Base-by-base conservation (phyloP, 1,284 basidiomycete genomes). In the Ceratobasidium sp. region DNA sequence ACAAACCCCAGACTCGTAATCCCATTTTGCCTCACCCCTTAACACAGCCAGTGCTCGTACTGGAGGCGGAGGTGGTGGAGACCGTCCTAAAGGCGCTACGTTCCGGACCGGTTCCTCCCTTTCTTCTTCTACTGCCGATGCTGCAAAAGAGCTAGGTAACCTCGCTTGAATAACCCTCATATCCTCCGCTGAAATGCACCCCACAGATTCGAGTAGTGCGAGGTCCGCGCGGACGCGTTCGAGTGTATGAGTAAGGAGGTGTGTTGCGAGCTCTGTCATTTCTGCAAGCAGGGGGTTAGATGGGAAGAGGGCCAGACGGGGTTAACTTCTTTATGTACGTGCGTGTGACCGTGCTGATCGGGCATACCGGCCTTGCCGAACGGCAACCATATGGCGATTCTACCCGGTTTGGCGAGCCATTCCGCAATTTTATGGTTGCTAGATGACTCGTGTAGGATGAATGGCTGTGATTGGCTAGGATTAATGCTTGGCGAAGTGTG, bases 1-100 rank as follows among this genome's bases (percentile, higher is more conserved):
- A 89, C 91, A 77, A 82, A 80, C 35, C 86, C 86, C 73, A 88
- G 82, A 78, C 90, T 92, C 92, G 82, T 92, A 93, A 1, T 83
- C 81, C 91, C 91, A 93, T 0, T 89, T 67, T 0, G 91, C 91
- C 75, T 85, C 86, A 1, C 88, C 90, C 76, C 85, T 84, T 17
- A 15, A 13, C 56, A 80, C 80, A 20, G 82, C 79, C 2, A 83
- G 81, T 26, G 85, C n/a, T n/a, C 68, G 81, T 7, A 84, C 83
- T 8, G 84, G 81, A 17, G 82, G 79, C 39, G 79, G 80, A 13
- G 37, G 37, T 28, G 51, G 37, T 17, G 58, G 56, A 26, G 69
- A 28, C 28, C 49, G 35, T 45, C 13, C 51, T 26, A 45, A 47
- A n/a, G 28, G 67, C 13, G 67, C 7, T n/a, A 53, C 39, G 37